Evolutionary conservation across 192 early-diverging fungal genomes (phyloP).

Genomic region (Globomyces pollinis-pini): DNA sequence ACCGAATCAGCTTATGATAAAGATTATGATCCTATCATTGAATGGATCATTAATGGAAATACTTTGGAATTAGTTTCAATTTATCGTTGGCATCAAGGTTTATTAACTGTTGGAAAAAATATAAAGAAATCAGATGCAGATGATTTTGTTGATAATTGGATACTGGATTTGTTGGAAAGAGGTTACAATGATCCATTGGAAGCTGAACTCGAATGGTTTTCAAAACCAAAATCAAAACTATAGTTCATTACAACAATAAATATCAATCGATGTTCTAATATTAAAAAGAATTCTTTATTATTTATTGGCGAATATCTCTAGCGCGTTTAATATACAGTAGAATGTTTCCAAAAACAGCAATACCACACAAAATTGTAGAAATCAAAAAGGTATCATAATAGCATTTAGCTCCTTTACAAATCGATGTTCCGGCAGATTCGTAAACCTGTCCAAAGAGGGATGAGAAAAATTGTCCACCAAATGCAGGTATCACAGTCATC

Average conservation of each 20-base stretch:
- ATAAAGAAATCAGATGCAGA: not conserved
- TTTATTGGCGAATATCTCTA: conserved; percentile 3
- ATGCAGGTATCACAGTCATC: not conserved
- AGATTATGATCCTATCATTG: conserved; percentile 1
- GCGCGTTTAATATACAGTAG: not conserved
- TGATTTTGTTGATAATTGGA: not conserved
- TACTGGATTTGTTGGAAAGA: not conserved
- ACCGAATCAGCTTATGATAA: not conserved
- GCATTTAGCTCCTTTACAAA: not conserved
- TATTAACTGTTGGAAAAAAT: not conserved
- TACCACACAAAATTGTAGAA: not conserved
- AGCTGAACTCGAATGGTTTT: not conserved
- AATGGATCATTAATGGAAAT: not conserved
- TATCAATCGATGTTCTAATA: too few relatives aligned
- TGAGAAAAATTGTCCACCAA: not conserved
- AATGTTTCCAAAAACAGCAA: not conserved
- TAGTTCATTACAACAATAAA: too few relatives aligned
- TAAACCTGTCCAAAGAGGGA: not conserved
- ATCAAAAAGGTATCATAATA: conserved; percentile 6
- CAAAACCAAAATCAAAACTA: conserved; percentile 3
- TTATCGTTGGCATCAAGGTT: not conserved
- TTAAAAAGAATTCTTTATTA: too few relatives aligned
- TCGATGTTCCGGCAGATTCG: not conserved
- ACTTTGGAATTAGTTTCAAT: not conserved
- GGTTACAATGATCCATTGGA: not conserved